phyloP scores from a whole-genome alignment of 1,284 basidiomycete genomes.

The Ustilago cynodontis region DNA sequence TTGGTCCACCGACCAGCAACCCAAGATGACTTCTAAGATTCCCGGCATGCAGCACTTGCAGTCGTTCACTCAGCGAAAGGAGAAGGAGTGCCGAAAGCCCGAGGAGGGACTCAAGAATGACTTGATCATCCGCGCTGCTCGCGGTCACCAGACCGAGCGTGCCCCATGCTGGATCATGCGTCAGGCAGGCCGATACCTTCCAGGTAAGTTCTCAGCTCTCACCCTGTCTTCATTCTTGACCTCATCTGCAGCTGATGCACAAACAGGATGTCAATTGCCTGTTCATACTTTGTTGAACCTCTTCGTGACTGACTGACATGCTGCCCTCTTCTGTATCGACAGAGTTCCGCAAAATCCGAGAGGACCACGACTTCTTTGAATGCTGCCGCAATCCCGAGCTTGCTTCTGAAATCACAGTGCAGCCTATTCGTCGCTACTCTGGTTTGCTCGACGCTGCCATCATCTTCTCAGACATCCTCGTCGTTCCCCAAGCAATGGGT shows the following conservation, averaged over 20 bases:
- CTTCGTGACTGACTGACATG: not conserved
- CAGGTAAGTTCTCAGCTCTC: constrained; percentile 75
- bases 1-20: not conserved
- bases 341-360: constrained; percentile 68
- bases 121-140: constrained; percentile 86
- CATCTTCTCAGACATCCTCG: constrained; percentile 69
- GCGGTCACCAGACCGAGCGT: constrained; percentile 86
- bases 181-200: constrained; percentile 94
- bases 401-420: constrained; percentile 68
- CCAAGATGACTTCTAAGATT: constrained; percentile 53
- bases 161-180: constrained; percentile 99
- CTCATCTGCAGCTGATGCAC: no score
- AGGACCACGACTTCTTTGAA: constrained; percentile 68
- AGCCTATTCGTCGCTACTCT: constrained; percentile 67
- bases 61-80: constrained; percentile 56
- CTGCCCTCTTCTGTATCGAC: not conserved
- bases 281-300: no score
- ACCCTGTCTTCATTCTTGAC: not conserved
- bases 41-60: constrained; percentile 59
- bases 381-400: constrained; percentile 68
- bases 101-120: constrained; percentile 81
- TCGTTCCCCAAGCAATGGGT: constrained; percentile 70
- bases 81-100: constrained; percentile 51
- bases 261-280: not conserved
- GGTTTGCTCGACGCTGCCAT: constrained; percentile 68